A percentile compares a stretch with the other conserved stretches of the same genome.
Evolutionary conservation across 768 basidiomycete genomes (phyloP).

Genomic region (Sistotremastrum suecicum): DNA sequence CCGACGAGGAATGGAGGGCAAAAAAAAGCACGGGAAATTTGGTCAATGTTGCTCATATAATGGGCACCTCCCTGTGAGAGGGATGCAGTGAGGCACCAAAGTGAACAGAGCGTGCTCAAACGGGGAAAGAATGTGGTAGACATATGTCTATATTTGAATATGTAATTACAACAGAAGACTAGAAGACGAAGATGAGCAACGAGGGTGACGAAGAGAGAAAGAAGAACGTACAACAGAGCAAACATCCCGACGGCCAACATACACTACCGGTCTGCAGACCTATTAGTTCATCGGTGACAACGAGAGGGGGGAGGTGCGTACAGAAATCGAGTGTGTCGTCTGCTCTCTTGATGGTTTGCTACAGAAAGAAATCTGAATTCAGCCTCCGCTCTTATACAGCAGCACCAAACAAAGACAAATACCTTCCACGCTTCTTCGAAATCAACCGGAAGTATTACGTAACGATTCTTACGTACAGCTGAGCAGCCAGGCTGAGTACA

Average conservation of each 20-base stretch:
- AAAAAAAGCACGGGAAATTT: slow-evolving; percentile 22
- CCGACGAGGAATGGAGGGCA: slow-evolving; percentile 19
- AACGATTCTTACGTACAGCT: slow-evolving; percentile 98
- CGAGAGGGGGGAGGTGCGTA: slow-evolving; percentile 17
- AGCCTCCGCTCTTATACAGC: slow-evolving; percentile 13
- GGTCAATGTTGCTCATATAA: slow-evolving; percentile 65
- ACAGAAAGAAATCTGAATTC: slow-evolving; percentile 20
- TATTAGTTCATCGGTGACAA: slow-evolving; percentile 2
- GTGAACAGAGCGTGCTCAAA: slow-evolving; percentile 48
- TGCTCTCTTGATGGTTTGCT: slow-evolving; percentile 93
- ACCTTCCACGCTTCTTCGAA: slow-evolving; percentile 99
- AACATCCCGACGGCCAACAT: slow-evolving; percentile 9
- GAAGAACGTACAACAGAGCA: slow-evolving; percentile 16
- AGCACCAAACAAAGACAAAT: slow-evolving; percentile 37
- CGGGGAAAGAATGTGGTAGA: neutral
- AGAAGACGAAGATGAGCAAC: slow-evolving; percentile 4
- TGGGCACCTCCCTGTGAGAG: slow-evolving; percentile 59
- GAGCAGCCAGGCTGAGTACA: neutral
- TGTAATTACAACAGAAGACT: slow-evolving; percentile 10
- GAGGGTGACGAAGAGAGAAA: slow-evolving; percentile 17
- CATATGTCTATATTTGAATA: neutral
- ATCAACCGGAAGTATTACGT: slow-evolving; percentile 91
- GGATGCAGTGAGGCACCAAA: slow-evolving; percentile 62
- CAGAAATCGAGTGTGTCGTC: slow-evolving; percentile 98
- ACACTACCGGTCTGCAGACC: slow-evolving; percentile 23